Percentiles rank a stretch among this genome's conserved stretches.
phyloP scores from a whole-genome alignment of 345 rosid species.

The Ailanthus altissimus region DNA sequence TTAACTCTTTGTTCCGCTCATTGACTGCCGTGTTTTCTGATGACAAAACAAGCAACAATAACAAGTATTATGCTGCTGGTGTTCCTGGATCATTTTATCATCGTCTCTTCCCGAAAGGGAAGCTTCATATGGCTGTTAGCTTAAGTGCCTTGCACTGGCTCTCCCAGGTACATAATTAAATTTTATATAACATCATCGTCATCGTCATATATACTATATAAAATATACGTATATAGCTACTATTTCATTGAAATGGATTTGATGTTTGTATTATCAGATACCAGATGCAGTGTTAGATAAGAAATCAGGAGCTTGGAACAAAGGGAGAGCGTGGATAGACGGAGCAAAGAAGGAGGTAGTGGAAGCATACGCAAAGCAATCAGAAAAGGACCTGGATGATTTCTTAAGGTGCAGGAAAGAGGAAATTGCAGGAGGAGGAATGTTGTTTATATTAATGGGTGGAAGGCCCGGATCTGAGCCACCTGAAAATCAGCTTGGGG shows the following conservation, averaged over 20 bases:
- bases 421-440: slow-evolving; percentile 56
- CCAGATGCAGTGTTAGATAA: slow-evolving; percentile 47
- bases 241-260: background rate
- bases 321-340: slow-evolving; percentile 61
- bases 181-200: background rate
- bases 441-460: slow-evolving; percentile 56
- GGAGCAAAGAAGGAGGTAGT: slow-evolving; percentile 52
- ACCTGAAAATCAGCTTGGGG: slow-evolving; percentile 47
- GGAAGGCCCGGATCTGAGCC: slow-evolving; percentile 42
- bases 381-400: slow-evolving; percentile 53
- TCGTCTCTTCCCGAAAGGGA: slow-evolving; percentile 52
- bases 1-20: slow-evolving; percentile 47
- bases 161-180: slow-evolving; percentile 39
- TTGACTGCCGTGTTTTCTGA: slow-evolving; percentile 18
- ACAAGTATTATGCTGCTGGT: slow-evolving; percentile 45
- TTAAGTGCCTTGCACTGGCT: slow-evolving; percentile 72
- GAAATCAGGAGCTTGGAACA: slow-evolving; percentile 52
- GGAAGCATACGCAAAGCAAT: slow-evolving; percentile 53
- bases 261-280: slow-evolving; percentile 31
- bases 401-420: slow-evolving; percentile 57
- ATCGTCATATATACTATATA: background rate
- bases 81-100: slow-evolving; percentile 61
- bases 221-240: background rate
- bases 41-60: background rate
- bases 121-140: slow-evolving; percentile 58